Conservation (phyloP, 176 grass and related monocot genomes). For the barley (Hordeum vulgare) region MorexV3_pseudomolecules_assembly NC_058518.1:99429429-99429928, state of each 20-base stretch:
- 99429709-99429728: background rate
- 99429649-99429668: background rate
- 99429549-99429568: slow-evolving; percentile 36
- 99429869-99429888: slow-evolving; percentile 43
- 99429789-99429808: slow-evolving; percentile 47
- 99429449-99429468: slow-evolving; percentile 50
- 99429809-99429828: slow-evolving; percentile 39
- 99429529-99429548: slow-evolving; percentile 35
- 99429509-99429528: slow-evolving; percentile 55
- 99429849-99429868: slow-evolving; percentile 58
- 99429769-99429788: slow-evolving; percentile 80
- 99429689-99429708: background rate
- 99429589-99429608: slow-evolving; percentile 84
- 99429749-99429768: slow-evolving; percentile 74
- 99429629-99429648: background rate
- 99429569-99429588: slow-evolving; percentile 82
- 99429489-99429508: slow-evolving; percentile 89
- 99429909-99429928: slow-evolving; percentile 29
- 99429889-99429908: slow-evolving; percentile 58
- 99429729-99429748: slow-evolving; percentile 52
- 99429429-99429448: slow-evolving; percentile 44
- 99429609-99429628: slow-evolving; percentile 74
- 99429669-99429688: background rate
- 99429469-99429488: slow-evolving; percentile 71
- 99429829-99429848: slow-evolving; percentile 49